Evolutionary conservation across 306 rosid genomes (phyloP).

Genomic region (Pyrus communis): DNA sequence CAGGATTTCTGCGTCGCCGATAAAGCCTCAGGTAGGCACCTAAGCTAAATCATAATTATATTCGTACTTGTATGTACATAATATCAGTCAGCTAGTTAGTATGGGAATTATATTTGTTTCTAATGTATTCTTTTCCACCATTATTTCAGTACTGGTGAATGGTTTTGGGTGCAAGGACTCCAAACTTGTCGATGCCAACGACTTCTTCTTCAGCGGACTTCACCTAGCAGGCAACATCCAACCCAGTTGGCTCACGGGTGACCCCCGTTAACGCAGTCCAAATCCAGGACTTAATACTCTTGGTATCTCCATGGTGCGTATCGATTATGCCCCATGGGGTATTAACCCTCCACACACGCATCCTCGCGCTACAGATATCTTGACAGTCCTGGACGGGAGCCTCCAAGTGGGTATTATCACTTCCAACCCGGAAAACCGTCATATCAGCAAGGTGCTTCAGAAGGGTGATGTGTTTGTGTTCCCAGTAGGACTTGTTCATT

Average conservation of each 20-base stretch:
- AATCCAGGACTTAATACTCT: constrained; percentile 27
- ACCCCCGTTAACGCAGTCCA: constrained; percentile 7
- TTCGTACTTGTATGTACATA: background rate
- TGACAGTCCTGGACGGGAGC: constrained; percentile 26
- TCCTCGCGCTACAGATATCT: constrained; percentile 28
- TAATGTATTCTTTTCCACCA: background rate
- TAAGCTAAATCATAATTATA: background rate
- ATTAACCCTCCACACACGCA: constrained; percentile 37
- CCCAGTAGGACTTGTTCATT: constrained; percentile 28
- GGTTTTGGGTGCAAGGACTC: constrained; percentile 29
- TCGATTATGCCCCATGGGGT: constrained; percentile 25
- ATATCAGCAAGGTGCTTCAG: constrained; percentile 22
- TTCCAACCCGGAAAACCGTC: constrained; percentile 24
- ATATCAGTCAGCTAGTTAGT: background rate
- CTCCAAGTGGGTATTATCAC: constrained; percentile 27
- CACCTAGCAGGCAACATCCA: constrained; percentile 18
- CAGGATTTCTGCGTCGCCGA: constrained; percentile 38
- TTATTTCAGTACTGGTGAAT: constrained; percentile 19
- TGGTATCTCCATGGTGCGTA: constrained; percentile 23
- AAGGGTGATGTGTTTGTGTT: constrained; percentile 35
- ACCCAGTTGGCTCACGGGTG: constrained; percentile 12
- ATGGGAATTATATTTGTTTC: too few species aligned
- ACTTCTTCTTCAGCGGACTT: constrained; percentile 24
- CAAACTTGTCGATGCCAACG: constrained; percentile 1
- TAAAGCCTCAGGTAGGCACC: background rate